Conservation (phyloP, 1,284 basidiomycete genomes). For the Apiotrichum brassicae region DNA sequence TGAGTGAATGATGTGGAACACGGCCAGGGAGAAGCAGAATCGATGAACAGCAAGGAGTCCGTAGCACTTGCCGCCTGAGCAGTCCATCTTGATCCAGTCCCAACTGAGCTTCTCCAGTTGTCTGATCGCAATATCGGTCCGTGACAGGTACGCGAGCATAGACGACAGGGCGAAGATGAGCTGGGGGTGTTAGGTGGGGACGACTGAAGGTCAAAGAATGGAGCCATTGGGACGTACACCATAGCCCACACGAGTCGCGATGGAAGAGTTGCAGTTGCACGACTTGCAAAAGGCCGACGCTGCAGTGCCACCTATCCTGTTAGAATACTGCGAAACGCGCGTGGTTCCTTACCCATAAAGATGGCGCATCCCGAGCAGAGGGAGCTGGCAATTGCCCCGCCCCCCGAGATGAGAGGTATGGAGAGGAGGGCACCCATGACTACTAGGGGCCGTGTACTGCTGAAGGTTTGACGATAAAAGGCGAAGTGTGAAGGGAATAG, state of each 20-base stretch:
- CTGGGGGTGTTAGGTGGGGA: constrained; percentile 46
- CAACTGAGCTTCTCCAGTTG: constrained; percentile 88
- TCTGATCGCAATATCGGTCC: constrained; percentile 78
- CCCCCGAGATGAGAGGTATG: constrained; percentile 68
- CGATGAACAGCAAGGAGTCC: constrained; percentile 97
- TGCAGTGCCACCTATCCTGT: constrained; percentile 44
- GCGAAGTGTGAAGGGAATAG: too few relatives aligned
- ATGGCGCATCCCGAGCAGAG: constrained; percentile 60
- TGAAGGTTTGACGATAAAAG: too few relatives aligned
- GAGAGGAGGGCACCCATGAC: constrained; percentile 75
- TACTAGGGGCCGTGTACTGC: too few relatives aligned
- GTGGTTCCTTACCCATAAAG: constrained; percentile 47
- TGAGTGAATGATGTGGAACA: constrained; percentile 82
- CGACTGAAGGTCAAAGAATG: not conserved
- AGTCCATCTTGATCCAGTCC: constrained; percentile 98
- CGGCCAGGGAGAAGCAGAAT: constrained; percentile 86
- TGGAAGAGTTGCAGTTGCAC: constrained; percentile 98
- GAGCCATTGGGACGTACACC: constrained; percentile 65
- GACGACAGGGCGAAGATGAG: constrained; percentile 94
- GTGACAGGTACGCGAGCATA: constrained; percentile 94
- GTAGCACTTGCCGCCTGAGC: constrained; percentile 86
- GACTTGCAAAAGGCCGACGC: constrained; percentile 98
- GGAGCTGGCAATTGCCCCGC: constrained; percentile 70
- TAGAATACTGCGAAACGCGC: not conserved
- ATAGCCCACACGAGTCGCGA: constrained; percentile 94